phyloP scores from a whole-genome alignment of 495 filamentous ascomycete species.

The Penicillium malachiteum region DNA sequence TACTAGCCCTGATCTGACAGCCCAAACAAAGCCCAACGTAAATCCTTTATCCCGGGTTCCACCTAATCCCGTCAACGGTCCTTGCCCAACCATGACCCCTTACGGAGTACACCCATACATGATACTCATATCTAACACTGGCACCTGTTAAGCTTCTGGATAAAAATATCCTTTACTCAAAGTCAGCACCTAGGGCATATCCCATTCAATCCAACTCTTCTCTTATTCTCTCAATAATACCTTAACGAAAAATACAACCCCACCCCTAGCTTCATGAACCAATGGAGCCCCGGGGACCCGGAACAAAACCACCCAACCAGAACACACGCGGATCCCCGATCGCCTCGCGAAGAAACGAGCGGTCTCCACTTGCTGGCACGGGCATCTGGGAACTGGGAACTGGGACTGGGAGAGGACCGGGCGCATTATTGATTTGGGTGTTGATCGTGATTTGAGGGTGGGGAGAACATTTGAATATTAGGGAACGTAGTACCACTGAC shows the following conservation, averaged over 20 bases:
- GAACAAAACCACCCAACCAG: background rate
- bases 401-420: background rate
- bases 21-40: background rate
- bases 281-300: background rate
- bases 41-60: too few species aligned
- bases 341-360: background rate
- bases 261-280: too few species aligned
- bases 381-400: background rate
- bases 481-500: background rate
- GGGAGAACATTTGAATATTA: background rate
- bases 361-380: constrained; percentile 7
- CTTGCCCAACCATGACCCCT: too few species aligned
- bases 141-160: too few species aligned
- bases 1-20: background rate
- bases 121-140: too few species aligned
- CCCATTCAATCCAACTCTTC: too few species aligned
- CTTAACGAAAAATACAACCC: background rate
- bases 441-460: background rate
- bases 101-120: too few species aligned
- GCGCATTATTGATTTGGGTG: constrained; percentile 1
- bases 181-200: too few species aligned
- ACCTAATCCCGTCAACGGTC: too few species aligned
- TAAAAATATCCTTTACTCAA: too few species aligned
- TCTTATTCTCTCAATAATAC: too few species aligned
- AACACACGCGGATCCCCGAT: background rate